Conservation (phyloP, 2,329 filamentous ascomycete species). For the Pleochaeta shiraiana region DNA sequence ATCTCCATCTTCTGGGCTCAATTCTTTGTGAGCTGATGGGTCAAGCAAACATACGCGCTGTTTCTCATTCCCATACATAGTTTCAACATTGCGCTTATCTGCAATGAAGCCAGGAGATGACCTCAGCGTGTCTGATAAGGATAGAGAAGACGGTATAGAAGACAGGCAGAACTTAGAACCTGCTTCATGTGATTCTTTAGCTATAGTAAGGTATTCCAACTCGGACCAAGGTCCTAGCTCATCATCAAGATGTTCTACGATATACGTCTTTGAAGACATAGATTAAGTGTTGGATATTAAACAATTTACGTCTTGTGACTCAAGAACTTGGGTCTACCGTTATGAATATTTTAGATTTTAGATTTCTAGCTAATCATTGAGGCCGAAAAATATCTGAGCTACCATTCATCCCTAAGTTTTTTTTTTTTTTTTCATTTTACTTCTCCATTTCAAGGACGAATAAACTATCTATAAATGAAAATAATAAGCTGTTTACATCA, state of each 20-base stretch:
- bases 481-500: no score
- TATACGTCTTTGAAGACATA: conserved; percentile 48
- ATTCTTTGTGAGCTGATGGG: conserved; percentile 58
- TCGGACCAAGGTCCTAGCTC: conserved; percentile 90
- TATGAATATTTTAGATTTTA: no score
- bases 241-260: conserved; percentile 91
- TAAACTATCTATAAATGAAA: no score
- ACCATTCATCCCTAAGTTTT: no score
- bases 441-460: no score
- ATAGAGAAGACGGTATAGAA: conserved; percentile 49
- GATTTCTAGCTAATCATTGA: no score
- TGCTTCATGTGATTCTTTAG: conserved; percentile 48
- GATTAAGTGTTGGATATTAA: no score
- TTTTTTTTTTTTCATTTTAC: no score
- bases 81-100: conserved; percentile 60
- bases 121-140: conserved; percentile 36
- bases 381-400: no score
- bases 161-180: conserved; percentile 59
- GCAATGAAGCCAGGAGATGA: conserved; percentile 40
- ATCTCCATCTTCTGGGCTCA: conserved; percentile 64
- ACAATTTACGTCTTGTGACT: no score
- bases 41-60: conserved; percentile 72
- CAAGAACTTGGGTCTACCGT: no score
- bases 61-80: conserved; percentile 52
- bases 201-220: conserved; percentile 79